phyloP scores from a whole-genome alignment of 768 basidiomycete species.

The Royoungia palumana region DNA sequence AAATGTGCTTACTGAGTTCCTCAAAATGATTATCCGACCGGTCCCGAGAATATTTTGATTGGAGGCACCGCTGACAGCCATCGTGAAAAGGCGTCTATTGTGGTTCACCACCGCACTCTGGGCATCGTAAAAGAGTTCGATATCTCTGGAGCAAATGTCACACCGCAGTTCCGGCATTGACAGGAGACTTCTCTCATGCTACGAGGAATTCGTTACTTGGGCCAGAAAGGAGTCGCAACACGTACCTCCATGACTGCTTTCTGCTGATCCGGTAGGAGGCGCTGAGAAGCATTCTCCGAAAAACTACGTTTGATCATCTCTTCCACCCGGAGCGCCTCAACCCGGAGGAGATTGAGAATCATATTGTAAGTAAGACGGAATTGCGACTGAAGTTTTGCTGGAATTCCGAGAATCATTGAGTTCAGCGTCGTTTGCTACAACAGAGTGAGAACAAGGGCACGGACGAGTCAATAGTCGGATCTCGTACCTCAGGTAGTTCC shows the following conservation, averaged over 20 bases:
- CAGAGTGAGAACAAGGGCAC: neutral
- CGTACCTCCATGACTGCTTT: slow-evolving; percentile 78
- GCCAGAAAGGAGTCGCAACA: slow-evolving; percentile 5
- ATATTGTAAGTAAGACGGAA: slow-evolving; percentile 99
- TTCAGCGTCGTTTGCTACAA: slow-evolving; percentile 66
- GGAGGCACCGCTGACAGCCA: slow-evolving; percentile 57
- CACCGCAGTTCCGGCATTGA: slow-evolving; percentile 66
- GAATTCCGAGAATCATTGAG: slow-evolving; percentile 92
- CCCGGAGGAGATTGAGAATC: slow-evolving; percentile 94
- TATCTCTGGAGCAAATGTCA: slow-evolving; percentile 64
- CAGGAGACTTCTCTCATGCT: slow-evolving; percentile 73
- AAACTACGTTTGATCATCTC: slow-evolving; percentile 99
- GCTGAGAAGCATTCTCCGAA: slow-evolving; percentile 95
- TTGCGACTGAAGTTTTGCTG: slow-evolving; percentile 90
- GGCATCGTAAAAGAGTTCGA: slow-evolving; percentile 73
- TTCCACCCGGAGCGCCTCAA: slow-evolving; percentile 93
- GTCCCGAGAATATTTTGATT: slow-evolving; percentile 63
- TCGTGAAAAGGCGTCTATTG: slow-evolving; percentile 60
- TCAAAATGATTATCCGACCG: slow-evolving; percentile 81
- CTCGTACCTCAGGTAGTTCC: slow-evolving; percentile 75
- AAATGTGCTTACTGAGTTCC: slow-evolving; percentile 64
- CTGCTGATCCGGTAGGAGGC: slow-evolving; percentile 90
- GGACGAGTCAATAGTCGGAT: neutral
- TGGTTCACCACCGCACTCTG: slow-evolving; percentile 56
- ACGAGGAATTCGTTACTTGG: slow-evolving; percentile 6